Percentiles rank a stretch among this genome's conserved stretches.
phyloP scores from a whole-genome alignment of 202 grass and related monocot genomes.

The Alloteropsis angusta region DNA sequence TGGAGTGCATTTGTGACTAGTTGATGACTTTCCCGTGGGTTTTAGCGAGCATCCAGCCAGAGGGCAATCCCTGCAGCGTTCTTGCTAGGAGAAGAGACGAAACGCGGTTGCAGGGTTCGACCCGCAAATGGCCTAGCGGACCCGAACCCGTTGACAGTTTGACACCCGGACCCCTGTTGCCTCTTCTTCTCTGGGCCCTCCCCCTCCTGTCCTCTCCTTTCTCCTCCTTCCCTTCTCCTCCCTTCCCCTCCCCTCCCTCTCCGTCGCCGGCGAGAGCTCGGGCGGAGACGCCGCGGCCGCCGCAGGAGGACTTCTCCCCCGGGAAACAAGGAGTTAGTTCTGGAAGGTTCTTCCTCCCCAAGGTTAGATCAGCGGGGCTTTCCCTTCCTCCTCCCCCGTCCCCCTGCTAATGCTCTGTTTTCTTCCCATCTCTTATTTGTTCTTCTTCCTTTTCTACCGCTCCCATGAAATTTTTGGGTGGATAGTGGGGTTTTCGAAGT shows the following conservation, averaged over 20 bases:
- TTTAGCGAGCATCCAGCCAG: conserved; percentile 1
- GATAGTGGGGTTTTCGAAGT: background rate
- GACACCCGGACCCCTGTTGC: background rate
- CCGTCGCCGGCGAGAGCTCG: conserved; percentile 32
- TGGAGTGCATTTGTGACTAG: background rate
- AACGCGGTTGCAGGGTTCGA: conserved; percentile 20
- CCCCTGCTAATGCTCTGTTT: background rate
- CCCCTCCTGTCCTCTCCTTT: background rate
- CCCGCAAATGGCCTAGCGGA: background rate
- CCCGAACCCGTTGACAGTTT: conserved; percentile 18
- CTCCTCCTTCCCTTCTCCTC: background rate
- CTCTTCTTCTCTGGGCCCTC: conserved; percentile 15
- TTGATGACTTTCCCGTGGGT: background rate
- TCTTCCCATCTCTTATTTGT: background rate
- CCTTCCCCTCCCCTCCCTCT: too few species aligned
- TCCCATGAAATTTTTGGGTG: background rate
- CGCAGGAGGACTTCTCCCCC: background rate
- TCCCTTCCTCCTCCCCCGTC: background rate
- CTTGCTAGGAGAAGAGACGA: background rate
- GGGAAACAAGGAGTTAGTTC: background rate
- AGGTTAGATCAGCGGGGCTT: conserved; percentile 31
- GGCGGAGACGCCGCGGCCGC: background rate
- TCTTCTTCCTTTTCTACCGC: background rate
- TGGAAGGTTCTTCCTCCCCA: background rate
- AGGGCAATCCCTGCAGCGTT: background rate